phyloP scores from a whole-genome alignment of 176 grass and related monocot species.

The Dactylis glomerata region DNA sequence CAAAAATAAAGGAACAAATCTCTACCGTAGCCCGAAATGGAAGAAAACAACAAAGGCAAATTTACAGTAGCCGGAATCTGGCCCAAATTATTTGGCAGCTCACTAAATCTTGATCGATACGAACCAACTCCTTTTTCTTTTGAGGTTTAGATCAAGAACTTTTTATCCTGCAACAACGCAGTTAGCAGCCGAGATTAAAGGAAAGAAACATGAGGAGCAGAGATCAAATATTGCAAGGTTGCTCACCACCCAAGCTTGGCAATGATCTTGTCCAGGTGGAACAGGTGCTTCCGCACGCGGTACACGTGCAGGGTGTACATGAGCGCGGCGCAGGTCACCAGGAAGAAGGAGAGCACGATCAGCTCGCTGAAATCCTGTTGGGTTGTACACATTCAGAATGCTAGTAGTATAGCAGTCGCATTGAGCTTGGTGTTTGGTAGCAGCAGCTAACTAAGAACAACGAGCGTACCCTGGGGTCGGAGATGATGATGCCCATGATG shows the following conservation, averaged over 20 bases:
- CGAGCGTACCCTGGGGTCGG: slow-evolving; percentile 60
- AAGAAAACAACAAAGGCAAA: not conserved
- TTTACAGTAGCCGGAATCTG: not conserved
- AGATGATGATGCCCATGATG: slow-evolving; percentile 87
- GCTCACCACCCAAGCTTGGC: slow-evolving; percentile 39
- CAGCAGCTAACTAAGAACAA: not conserved
- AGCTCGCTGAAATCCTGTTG: slow-evolving; percentile 80
- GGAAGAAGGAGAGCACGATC: slow-evolving; percentile 71
- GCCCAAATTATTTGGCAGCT: not conserved
- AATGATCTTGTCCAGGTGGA: slow-evolving; percentile 80
- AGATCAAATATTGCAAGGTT: not conserved
- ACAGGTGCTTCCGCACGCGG: slow-evolving; percentile 75
- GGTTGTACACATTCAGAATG: not conserved
- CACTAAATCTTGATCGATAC: not conserved
- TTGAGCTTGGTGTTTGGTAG: not conserved
- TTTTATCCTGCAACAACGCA: not conserved
- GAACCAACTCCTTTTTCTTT: not conserved
- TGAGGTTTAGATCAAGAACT: not conserved
- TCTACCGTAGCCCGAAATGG: not conserved
- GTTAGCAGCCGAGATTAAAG: not conserved
- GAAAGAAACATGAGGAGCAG: not conserved
- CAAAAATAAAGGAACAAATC: not conserved
- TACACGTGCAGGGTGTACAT: slow-evolving; percentile 76
- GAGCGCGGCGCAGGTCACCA: slow-evolving; percentile 63
- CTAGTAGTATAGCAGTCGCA: not conserved